Base-by-base conservation (phyloP, 257 asterid genomes). In the Fraxinus pennsylvanica region DNA sequence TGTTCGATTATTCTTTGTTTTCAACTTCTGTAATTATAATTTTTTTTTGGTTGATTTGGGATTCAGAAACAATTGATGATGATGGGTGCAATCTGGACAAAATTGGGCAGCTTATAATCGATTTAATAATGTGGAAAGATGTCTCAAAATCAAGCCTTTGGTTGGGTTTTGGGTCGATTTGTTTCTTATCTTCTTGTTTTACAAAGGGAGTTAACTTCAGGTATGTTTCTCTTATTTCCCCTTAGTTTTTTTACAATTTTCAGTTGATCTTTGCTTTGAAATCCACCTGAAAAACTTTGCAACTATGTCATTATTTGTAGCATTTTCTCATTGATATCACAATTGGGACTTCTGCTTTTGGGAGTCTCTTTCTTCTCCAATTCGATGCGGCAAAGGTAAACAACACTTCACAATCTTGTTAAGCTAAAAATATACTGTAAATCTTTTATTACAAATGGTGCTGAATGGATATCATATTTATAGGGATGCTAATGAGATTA, bases 121-220 rank as follows among this genome's bases (percentile, higher is more conserved):
- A 93, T 76, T 63, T 93, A 76, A 86, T 93, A 72, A 92, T 90
- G 99, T 96, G 99, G 99, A 93, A 89, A 78, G 98, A 96, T 87
- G 96, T 89, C 2, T 85, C 98, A 1, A 96, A 89, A 78, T 93
- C 99, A 59, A 96, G 97, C 89, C 97, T 93, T 76, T 96, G 98
- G 99, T 96, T 96, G 67, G 99, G 99, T 35, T 87, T 96, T 33
- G 98, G 99, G 5, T 86, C 95, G 15, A 85, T 93, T 57, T 92
- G 93, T 82, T 92, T 91, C 79, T 79, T 92, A 79, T 96, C 97
- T 76, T 93, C 98, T 78, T 90, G 93, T 80, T 96, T 91, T 80
- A 78, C 96, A 1, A 84, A 50, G 76, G 94, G 96, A 9, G 83
- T 92, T 65, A 83, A 76, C 72, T 89, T 90, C 75, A 96, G 98